Base-by-base conservation (phyloP, 2,329 filamentous ascomycete genomes). In the Sphaerulina musiva region DNA sequence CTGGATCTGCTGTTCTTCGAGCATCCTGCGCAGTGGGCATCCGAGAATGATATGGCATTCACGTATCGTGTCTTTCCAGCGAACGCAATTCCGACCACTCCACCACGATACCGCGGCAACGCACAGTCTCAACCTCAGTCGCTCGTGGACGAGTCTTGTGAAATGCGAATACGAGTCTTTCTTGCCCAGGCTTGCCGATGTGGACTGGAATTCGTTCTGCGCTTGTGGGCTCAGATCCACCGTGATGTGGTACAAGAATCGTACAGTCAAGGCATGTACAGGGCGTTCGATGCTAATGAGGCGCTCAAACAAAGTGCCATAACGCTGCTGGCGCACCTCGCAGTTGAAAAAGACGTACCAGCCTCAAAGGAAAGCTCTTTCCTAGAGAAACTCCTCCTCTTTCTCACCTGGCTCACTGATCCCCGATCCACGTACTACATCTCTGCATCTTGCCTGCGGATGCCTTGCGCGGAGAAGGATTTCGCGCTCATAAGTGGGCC, bases 1-100 rank as follows among this genome's bases (percentile, higher is more conserved):
- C 46, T 49, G 8, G 46, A 49, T 23, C n/a, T 49, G 2, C 12
- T 49, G 4, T 49, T 49, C 38, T 49, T 49, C 6, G 38, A 41
- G 38, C 38, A 17, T 6, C 8, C 17, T 9, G 14, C 29, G 14
- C 7, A 31, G 46, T 41, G 36, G 38, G 34, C 23, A 23, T 12
- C 36, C 12, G 6, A 34, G 8, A 6, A 32, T 20, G 36, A 49
- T 23, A 9, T 49, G 34, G 36, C 20, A 14, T 39, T 39, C 20
- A 32, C 46, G 11, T 20, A 41, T 5, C 11, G 11, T 17, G 17
- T 49, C n/a, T 41, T 49, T 8, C 46, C 38, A 2, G 34, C 29
- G 9, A 32, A 32, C 11, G 12, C 36, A 8, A 49, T 49, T 7
- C 6, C 11, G 6, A 23, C 38, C 14, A 41, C 46, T 1, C 34